Evolutionary conservation across 192 early-diverging fungal species (phyloP).

Genomic region (Entrophospora sp.): DNA sequence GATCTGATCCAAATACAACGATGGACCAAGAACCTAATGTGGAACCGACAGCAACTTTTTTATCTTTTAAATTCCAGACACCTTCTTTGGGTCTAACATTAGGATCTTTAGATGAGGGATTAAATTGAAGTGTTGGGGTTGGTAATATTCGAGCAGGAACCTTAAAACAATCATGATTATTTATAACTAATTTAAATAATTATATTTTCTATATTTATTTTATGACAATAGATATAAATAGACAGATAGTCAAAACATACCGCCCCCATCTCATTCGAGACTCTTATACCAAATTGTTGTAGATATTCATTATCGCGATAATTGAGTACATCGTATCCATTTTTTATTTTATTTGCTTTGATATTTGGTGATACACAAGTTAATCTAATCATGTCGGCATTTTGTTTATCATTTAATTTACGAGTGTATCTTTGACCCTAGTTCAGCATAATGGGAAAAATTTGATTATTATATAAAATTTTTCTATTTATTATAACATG

Average conservation of each 20-base stretch:
- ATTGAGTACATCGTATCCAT: slow-evolving; percentile 55
- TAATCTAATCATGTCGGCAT: slow-evolving; percentile 93
- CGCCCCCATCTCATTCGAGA: slow-evolving; percentile 55
- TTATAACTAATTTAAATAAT: neutral
- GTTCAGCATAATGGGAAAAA: no score
- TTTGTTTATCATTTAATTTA: slow-evolving; percentile 82
- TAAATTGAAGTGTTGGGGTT: slow-evolving; percentile 63
- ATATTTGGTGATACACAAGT: slow-evolving; percentile 74
- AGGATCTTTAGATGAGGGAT: slow-evolving; percentile 35
- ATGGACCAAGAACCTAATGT: slow-evolving; percentile 72
- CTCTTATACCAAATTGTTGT: slow-evolving; percentile 62
- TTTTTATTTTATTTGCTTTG: slow-evolving; percentile 70
- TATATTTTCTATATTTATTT: neutral
- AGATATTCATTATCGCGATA: slow-evolving; percentile 65
- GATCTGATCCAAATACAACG: slow-evolving; percentile 59
- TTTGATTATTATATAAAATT: no score
- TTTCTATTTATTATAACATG: no score
- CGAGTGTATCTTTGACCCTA: slow-evolving; percentile 73
- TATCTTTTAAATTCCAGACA: slow-evolving; percentile 82
- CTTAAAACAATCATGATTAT: neutral
- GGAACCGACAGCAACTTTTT: slow-evolving; percentile 62
- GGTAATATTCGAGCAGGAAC: slow-evolving; percentile 65
- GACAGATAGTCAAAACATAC: slow-evolving; percentile 29
- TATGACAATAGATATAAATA: neutral
- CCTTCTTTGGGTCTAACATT: slow-evolving; percentile 53